Conservation (phyloP, 148 eudicot genomes). For the Chenopodium berlandieri region DNA sequence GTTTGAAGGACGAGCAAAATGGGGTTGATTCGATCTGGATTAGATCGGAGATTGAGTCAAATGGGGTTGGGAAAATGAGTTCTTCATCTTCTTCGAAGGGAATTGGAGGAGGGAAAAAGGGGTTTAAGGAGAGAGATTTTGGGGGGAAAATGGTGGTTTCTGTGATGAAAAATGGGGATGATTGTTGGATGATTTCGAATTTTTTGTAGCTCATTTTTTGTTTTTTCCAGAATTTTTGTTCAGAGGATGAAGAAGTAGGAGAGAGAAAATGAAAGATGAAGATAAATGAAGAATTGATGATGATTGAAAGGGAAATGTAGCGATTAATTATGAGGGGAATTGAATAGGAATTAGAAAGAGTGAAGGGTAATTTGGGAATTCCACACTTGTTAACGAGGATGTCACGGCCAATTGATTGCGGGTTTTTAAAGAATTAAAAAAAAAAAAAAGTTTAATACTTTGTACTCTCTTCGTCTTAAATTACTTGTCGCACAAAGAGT, state of each 20-base stretch:
- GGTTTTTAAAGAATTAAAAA: neutral
- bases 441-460: neutral
- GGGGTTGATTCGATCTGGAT: constrained; percentile 29
- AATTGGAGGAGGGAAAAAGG: constrained; percentile 30
- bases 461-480: too few species aligned
- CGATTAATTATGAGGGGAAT: neutral
- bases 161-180: constrained; percentile 16
- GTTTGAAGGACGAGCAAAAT: constrained; percentile 34
- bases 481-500: too few species aligned
- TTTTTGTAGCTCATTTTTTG: constrained; percentile 25
- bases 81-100: constrained; percentile 4
- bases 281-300: neutral
- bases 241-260: neutral
- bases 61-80: neutral
- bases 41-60: constrained; percentile 32
- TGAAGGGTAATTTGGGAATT: neutral
- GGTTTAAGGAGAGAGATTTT: constrained; percentile 4
- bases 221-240: neutral
- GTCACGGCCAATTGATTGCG: neutral
- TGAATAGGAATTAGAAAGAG: neutral
- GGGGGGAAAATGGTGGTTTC: constrained; percentile 9
- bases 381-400: neutral
- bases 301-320: constrained; percentile 1
- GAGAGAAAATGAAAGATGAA: neutral
- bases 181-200: constrained; percentile 27